Evolutionary conservation across 257 asterid species (phyloP), one percentile per base, ranked within the genome.

Genomic region (Oldenlandia corymbosa): DNA sequence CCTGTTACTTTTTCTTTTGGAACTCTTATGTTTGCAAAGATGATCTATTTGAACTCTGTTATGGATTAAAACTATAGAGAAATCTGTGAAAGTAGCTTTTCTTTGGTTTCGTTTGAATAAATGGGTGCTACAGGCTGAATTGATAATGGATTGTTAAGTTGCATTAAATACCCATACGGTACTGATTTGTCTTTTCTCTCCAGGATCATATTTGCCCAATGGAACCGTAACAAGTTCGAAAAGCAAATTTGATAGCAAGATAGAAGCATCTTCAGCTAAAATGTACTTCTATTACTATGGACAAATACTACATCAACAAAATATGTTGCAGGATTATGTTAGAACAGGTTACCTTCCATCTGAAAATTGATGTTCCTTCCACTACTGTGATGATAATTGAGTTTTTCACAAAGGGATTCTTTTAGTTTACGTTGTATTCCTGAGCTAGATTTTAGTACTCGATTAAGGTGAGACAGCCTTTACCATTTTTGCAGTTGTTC

Each of bases 211-310:
- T 66, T 68, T 93, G 80, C 75, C 80, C 13, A 90, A 88, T 71
- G 97, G 97, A 75, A 71, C 65, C 54, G 56, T 77, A n/a, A 68
- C 79, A 65, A 62, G 84, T 60, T 80, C 83, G 0, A 68, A 73
- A 69, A 83, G 91, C 87, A 93, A 88, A 83, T 93, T 93, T 74
- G 99, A 93, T 72, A 88, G 81, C 75, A 90, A 93, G 79, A 90
- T 87, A 68, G 99, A 93, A 82, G 74, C 99, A 66, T 83, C 96
- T 66, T 93, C 99, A 70, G 95, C 99, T 69, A 90, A 90, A 77
- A 90, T 93, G 97, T 93, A 93, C 80, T 93, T 93, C 64, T 97
- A 93, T 73, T 93, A 93, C 82, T 93, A 93, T 10, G 99, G 97
- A 37, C 99, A 93, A 69, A 87, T 93, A 60, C 83, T 93, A 59